These are phyloP conservation scores for Apiospora sp. DNA, from an alignment of 2,329 filamentous ascomycete genomes.

Conservation along the genomic window DNA sequence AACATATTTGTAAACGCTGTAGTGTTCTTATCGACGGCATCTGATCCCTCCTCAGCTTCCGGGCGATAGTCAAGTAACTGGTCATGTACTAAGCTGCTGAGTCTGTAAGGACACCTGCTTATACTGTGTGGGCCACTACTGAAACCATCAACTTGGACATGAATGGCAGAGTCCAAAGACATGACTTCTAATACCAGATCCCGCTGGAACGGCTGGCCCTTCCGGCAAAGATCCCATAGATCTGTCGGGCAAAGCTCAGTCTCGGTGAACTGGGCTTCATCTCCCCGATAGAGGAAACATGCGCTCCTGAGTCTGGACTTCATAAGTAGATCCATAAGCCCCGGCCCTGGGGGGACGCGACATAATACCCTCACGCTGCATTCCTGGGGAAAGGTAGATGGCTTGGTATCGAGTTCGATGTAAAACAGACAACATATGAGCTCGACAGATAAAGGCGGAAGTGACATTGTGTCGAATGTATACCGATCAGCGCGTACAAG, in stretches of 20 bases:
- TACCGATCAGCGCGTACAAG: background rate
- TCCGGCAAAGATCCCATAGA: constrained; percentile 6
- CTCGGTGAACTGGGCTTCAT: constrained; percentile 1
- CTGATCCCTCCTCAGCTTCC: background rate
- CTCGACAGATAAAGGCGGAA: background rate
- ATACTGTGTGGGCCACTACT: background rate
- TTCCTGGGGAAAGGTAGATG: background rate
- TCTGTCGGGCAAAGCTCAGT: constrained; percentile 12
- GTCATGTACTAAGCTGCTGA: background rate
- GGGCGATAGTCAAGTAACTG: background rate
- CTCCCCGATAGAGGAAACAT: constrained; percentile 2
- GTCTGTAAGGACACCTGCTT: background rate
- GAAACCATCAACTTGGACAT: background rate
- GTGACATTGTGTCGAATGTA: background rate
- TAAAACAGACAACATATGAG: constrained; percentile 8
- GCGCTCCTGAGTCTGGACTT: constrained; percentile 7
- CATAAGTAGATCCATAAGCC: constrained; percentile 11
- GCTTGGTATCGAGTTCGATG: background rate
- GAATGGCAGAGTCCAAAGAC: background rate
- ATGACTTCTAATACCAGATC: background rate
- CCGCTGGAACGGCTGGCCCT: constrained; percentile 6
- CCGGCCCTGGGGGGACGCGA: constrained; percentile 7
- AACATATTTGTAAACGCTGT: background rate
- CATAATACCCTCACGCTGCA: constrained; percentile 3
- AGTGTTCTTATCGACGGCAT: background rate